Conservation (phyloP, 768 basidiomycete genomes). For the Rickenella mellea region DNA sequence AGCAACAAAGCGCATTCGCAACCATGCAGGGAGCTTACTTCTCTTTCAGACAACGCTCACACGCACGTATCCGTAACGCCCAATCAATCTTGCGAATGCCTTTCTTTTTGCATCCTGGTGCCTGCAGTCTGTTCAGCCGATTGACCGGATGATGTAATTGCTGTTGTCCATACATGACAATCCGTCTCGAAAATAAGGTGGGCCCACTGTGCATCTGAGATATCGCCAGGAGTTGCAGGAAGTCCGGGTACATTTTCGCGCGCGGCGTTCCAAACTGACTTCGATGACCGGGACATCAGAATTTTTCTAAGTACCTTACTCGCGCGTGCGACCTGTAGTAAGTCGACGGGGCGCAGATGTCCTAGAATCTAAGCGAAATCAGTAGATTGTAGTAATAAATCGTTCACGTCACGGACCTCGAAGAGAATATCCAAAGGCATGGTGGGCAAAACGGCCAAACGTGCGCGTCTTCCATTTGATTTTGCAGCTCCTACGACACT, state of each 20-base stretch:
- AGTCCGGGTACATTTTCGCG: constrained; percentile 7
- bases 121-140: too few relatives aligned
- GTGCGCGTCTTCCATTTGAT: too few relatives aligned
- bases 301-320: constrained; percentile 12
- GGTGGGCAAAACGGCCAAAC: constrained; percentile 5
- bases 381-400: background rate
- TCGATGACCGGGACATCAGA: constrained; percentile 13
- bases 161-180: too few relatives aligned
- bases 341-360: constrained; percentile 11
- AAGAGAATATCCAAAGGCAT: constrained; percentile 20
- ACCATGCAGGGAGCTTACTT: constrained; percentile 7
- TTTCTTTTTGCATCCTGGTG: constrained; percentile 8
- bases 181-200: constrained; percentile 17
- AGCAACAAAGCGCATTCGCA: too few relatives aligned
- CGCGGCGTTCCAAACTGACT: constrained; percentile 13
- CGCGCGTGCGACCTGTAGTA: constrained; percentile 14
- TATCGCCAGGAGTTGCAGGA: constrained; percentile 13
- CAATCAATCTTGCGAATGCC: constrained; percentile 12
- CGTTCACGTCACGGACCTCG: constrained; percentile 12
- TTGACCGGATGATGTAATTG: too few relatives aligned
- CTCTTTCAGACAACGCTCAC: constrained; percentile 10
- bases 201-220: constrained; percentile 18
- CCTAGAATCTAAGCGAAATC: constrained; percentile 12
- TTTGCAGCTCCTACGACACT: too few relatives aligned
- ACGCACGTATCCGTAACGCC: constrained; percentile 9